Evolutionary conservation across 805 yeast genomes (phyloP).

Genomic region (Metschnikowia santaceciliae): DNA sequence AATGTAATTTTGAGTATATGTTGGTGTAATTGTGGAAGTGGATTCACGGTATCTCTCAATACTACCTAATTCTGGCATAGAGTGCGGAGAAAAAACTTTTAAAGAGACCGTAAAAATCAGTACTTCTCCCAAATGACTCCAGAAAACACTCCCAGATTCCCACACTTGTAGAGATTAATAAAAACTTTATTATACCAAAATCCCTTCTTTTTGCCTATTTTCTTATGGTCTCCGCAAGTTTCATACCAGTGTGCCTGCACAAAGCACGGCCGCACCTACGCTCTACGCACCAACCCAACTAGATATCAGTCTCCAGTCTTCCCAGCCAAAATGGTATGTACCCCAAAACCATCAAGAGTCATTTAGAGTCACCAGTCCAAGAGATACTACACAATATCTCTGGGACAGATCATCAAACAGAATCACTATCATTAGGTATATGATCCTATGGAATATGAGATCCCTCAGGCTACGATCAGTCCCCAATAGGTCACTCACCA

Average conservation of each 20-base stretch:
- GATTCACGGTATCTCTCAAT: not conserved
- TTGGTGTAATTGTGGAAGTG: too few species aligned
- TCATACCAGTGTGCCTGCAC: not conserved
- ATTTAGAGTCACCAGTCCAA: too few species aligned
- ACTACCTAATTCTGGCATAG: not conserved
- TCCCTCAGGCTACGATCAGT: too few species aligned
- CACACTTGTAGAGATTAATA: too few species aligned
- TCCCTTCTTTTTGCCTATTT: not conserved
- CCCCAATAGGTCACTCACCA: too few species aligned
- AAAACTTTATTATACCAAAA: too few species aligned
- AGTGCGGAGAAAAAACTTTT: too few species aligned
- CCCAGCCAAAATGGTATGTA: constrained; percentile 4
- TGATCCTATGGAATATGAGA: too few species aligned
- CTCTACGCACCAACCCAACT: not conserved
- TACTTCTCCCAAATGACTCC: not conserved
- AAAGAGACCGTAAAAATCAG: not conserved
- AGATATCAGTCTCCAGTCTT: not conserved
- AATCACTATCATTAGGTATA: too few species aligned
- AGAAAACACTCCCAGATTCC: not conserved
- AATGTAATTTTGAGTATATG: too few species aligned
- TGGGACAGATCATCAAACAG: too few species aligned
- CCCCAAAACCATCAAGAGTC: not conserved
- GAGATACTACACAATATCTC: too few species aligned
- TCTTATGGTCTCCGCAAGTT: not conserved
- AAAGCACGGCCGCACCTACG: constrained; percentile 1